Conservation (phyloP, 257 asterid species). For the Lycium barbarum region DNA sequence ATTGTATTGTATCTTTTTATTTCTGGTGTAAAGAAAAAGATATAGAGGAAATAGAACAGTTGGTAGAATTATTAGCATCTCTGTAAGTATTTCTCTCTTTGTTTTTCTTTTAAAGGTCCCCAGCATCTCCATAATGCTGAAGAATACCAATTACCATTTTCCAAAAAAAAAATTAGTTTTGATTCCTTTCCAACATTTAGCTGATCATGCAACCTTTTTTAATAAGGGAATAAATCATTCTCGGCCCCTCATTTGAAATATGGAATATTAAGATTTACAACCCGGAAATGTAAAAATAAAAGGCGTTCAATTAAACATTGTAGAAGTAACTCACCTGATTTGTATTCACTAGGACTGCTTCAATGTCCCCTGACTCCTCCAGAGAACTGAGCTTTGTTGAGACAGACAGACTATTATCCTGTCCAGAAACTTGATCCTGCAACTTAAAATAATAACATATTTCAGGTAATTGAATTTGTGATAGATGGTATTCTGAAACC, state of each 20-base stretch:
- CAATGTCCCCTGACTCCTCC: conserved; percentile 74
- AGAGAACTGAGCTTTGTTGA: conserved; percentile 59
- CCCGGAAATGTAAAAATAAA: background rate
- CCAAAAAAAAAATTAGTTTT: background rate
- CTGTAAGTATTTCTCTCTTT: no score
- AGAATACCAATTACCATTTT: no score
- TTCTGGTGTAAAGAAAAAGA: no score
- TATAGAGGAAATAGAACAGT: no score
- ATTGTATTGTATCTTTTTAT: no score
- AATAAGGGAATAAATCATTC: conserved; percentile 22
- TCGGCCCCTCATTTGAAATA: background rate
- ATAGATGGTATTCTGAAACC: background rate
- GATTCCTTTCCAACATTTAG: background rate
- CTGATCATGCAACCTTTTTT: background rate
- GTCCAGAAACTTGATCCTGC: conserved; percentile 63
- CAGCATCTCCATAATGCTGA: no score
- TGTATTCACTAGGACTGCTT: conserved; percentile 83
- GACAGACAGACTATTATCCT: conserved; percentile 63
- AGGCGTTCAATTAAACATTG: background rate
- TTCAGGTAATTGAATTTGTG: conserved; percentile 23
- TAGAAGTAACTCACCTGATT: conserved; percentile 61
- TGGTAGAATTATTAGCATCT: no score
- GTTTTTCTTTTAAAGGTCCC: no score
- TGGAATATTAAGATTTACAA: background rate
- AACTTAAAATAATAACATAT: conserved; percentile 49